phyloP scores from a whole-genome alignment of 2,329 filamentous ascomycete genomes.

The Mariannaea sp. region DNA sequence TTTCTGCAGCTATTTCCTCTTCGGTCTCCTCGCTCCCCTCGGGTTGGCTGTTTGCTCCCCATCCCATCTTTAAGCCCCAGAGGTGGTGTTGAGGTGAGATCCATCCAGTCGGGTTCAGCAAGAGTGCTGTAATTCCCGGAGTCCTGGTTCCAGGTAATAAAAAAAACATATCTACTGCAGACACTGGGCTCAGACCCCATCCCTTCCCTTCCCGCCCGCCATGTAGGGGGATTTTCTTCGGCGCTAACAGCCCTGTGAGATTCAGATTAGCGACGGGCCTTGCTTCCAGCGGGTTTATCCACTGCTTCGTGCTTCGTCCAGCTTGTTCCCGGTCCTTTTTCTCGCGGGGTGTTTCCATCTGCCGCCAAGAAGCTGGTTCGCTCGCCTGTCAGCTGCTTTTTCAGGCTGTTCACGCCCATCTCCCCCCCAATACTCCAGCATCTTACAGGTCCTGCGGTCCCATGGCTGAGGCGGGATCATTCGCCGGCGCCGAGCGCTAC shows the following conservation, averaged over 20 bases:
- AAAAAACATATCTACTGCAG: too few relatives aligned
- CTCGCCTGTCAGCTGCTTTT: not conserved
- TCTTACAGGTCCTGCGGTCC: not conserved
- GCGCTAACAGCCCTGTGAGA: conserved; percentile 17
- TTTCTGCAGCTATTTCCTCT: not conserved
- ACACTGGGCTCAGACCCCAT: conserved; percentile 2
- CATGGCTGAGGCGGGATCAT: conserved; percentile 10
- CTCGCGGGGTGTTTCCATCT: not conserved
- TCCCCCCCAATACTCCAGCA: not conserved
- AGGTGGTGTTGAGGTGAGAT: not conserved
- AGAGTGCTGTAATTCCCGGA: conserved; percentile 9
- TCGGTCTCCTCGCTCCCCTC: not conserved
- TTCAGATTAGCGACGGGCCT: conserved; percentile 15
- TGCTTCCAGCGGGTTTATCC: conserved; percentile 3
- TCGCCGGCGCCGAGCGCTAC: not conserved
- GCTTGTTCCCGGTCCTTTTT: too few relatives aligned
- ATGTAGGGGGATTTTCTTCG: not conserved
- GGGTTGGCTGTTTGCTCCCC: not conserved
- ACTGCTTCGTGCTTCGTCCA: too few relatives aligned
- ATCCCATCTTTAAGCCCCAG: not conserved
- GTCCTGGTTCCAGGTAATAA: not conserved
- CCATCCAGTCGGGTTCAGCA: conserved; percentile 1
- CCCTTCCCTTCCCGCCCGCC: not conserved
- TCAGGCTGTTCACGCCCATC: too few relatives aligned
- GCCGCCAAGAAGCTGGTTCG: not conserved